A percentile compares a stretch with the other conserved stretches of the same genome.
phyloP scores from a whole-genome alignment of 2,329 filamentous ascomycete species.

The Graphiopsis chlorocephala region DNA sequence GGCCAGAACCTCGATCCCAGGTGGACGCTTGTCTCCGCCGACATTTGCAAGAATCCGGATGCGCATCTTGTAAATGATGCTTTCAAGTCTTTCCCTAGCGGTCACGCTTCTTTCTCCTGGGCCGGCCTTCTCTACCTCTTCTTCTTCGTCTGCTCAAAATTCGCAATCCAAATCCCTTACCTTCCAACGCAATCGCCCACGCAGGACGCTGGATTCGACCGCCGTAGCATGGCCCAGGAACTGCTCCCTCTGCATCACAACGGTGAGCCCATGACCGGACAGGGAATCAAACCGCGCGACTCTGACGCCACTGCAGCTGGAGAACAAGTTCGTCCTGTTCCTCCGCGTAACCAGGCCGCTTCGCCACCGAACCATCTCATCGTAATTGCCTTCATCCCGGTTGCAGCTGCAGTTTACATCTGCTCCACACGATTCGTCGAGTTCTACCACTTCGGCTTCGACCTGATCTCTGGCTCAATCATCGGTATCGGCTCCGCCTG shows the following conservation, averaged over 20 bases:
- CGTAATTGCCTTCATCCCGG: constrained; percentile 65
- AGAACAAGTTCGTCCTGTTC: constrained; percentile 26
- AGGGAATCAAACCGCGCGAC: constrained; percentile 9
- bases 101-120: constrained; percentile 71
- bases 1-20: constrained; percentile 50
- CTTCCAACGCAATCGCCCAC: constrained; percentile 50
- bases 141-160: constrained; percentile 82
- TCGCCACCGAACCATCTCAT: constrained; percentile 80
- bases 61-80: constrained; percentile 66
- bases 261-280: constrained; percentile 14
- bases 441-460: constrained; percentile 88
- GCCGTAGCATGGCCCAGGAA: constrained; percentile 21
- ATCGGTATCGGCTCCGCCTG: constrained; percentile 71
- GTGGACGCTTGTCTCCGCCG: constrained; percentile 69
- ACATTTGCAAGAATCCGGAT: constrained; percentile 71
- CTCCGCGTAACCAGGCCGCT: constrained; percentile 64
- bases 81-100: constrained; percentile 80
- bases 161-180: constrained; percentile 71
- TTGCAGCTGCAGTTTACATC: constrained; percentile 75
- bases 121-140: constrained; percentile 81
- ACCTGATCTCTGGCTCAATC: constrained; percentile 79
- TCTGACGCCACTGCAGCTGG: constrained; percentile 1
- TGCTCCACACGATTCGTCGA: constrained; percentile 83
- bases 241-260: constrained; percentile 29
- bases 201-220: constrained; percentile 3